Conservation (phyloP, 2,329 filamentous ascomycete species). For the Paracorniculantispora psalliotae region DNA sequence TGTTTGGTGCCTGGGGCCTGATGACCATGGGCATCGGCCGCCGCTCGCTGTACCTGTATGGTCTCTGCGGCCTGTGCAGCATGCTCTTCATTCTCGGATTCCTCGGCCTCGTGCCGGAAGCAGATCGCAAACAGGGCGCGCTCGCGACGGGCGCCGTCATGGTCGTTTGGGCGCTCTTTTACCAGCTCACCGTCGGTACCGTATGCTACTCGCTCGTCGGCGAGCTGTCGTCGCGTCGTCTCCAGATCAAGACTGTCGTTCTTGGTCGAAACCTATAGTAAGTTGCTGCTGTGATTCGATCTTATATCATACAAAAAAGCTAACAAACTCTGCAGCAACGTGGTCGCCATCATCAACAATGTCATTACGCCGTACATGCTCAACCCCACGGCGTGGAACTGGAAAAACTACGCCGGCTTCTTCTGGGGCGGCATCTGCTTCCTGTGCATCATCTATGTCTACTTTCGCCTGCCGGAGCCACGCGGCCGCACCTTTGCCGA, state of each 20-base stretch:
- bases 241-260: conserved; percentile 90
- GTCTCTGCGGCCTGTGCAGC: conserved; percentile 64
- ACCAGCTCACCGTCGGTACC: conserved; percentile 83
- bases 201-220: conserved; percentile 86
- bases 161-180: conserved; percentile 75
- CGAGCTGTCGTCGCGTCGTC: conserved; percentile 73
- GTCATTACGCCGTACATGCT: conserved; percentile 90
- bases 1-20: conserved; percentile 75
- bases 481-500: conserved; percentile 78
- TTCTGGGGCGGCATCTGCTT: conserved; percentile 84
- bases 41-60: conserved; percentile 69
- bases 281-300: conserved; percentile 23
- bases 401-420: conserved; percentile 82
- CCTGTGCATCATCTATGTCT: conserved; percentile 65
- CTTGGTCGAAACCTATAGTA: conserved; percentile 73
- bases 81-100: conserved; percentile 85
- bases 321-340: conserved; percentile 46
- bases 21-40: conserved; percentile 73
- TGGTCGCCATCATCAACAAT: conserved; percentile 75
- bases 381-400: conserved; percentile 81
- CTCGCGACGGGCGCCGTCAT: conserved; percentile 82
- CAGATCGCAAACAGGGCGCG: conserved; percentile 55
- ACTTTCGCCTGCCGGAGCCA: conserved; percentile 77
- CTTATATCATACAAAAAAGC: background rate
- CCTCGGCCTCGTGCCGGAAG: conserved; percentile 64